Conservation (phyloP, 2,329 filamentous ascomycete species). For the Colletotrichum cuscutae region DNA sequence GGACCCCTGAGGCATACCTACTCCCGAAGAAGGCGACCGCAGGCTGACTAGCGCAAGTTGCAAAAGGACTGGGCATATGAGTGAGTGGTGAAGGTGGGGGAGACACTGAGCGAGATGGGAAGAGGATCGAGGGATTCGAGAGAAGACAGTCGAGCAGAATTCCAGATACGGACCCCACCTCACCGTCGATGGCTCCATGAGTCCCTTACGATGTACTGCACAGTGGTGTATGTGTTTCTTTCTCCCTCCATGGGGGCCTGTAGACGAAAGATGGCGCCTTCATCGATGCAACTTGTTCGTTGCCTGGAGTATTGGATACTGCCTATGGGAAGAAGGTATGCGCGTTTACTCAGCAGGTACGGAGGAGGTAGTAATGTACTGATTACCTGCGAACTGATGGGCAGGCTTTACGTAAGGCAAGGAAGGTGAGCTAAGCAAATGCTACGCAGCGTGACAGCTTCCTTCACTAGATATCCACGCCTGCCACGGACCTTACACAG, state of each 20-base stretch:
- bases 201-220: too few species aligned
- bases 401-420: background rate
- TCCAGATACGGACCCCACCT: background rate
- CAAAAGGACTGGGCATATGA: background rate
- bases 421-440: background rate
- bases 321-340: too few species aligned
- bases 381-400: background rate
- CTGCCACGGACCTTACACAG: too few species aligned
- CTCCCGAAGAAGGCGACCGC: slow-evolving; percentile 5
- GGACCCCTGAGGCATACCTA: background rate
- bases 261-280: background rate
- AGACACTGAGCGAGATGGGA: background rate
- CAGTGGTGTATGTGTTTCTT: too few species aligned
- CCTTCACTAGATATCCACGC: too few species aligned
- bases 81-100: background rate
- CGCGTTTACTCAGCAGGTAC: background rate
- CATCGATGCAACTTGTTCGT: background rate
- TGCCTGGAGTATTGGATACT: background rate
- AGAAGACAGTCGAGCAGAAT: background rate
- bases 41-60: slow-evolving; percentile 7
- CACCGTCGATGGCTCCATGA: background rate
- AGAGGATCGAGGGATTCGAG: background rate
- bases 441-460: background rate
- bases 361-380: too few species aligned
- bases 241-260: background rate